A percentile compares a stretch with the other conserved stretches of the same genome.
Conservation (phyloP, 1,284 basidiomycete genomes). For the Entoloma clypeatum region DNA sequence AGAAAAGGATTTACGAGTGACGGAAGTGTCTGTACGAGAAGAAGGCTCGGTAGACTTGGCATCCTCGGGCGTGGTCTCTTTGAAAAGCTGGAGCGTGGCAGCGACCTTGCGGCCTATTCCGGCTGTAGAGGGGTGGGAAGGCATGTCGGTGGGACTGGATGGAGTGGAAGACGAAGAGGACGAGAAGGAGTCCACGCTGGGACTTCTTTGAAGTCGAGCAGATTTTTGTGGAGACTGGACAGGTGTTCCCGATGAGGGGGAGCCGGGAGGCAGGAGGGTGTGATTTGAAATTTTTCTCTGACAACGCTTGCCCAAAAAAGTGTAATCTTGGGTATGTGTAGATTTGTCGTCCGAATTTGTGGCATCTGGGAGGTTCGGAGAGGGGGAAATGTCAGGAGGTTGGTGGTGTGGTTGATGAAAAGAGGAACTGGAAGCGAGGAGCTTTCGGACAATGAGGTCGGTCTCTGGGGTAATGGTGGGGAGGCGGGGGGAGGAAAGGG, state of each 20-base stretch:
- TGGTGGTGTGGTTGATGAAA: conserved; percentile 28
- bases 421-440: conserved; percentile 22
- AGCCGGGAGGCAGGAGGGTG: conserved; percentile 35
- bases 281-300: conserved; percentile 29
- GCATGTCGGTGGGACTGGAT: conserved; percentile 19
- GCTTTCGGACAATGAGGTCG: conserved; percentile 26
- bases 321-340: conserved; percentile 29
- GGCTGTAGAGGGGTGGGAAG: conserved; percentile 30
- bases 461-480: conserved; percentile 24
- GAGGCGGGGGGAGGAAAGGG: conserved; percentile 37
- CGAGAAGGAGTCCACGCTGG: conserved; percentile 41
- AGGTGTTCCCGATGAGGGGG: conserved; percentile 18
- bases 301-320: conserved; percentile 22
- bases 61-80: conserved; percentile 57
- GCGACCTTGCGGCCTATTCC: conserved; percentile 78
- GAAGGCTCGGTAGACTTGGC: conserved; percentile 30
- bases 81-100: conserved; percentile 74
- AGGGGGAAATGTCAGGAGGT: conserved; percentile 21
- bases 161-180: conserved; percentile 31
- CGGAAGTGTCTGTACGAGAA: conserved; percentile 28
- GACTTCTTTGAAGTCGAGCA: conserved; percentile 36
- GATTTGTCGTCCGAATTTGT: conserved; percentile 38
- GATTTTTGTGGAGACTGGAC: conserved; percentile 28
- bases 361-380: conserved; percentile 22
- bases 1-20: conserved; percentile 39